A percentile compares a stretch with the other conserved stretches of the same genome.
These are phyloP conservation scores for Colletotrichum chrysophilum DNA, from an alignment of 2,329 filamentous ascomycete genomes.

Conservation along the genomic window DNA sequence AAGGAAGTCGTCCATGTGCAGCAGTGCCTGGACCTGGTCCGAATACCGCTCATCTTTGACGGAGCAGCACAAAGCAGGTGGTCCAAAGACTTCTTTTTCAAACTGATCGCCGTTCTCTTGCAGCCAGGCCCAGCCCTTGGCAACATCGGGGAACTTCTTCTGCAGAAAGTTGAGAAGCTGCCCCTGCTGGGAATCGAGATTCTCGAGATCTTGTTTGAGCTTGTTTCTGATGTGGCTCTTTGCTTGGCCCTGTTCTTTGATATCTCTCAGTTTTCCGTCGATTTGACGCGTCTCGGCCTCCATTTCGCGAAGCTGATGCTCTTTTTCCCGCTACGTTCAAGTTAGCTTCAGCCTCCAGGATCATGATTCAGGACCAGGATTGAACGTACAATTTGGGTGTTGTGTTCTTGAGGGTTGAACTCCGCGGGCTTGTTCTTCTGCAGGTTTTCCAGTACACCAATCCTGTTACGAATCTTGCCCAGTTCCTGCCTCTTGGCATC, in stretches of 20 bases:
- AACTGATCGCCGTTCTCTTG: conserved; percentile 73
- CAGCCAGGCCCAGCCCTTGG: conserved; percentile 82
- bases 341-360: background rate
- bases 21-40: conserved; percentile 57
- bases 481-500: conserved; percentile 57
- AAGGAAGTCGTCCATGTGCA: conserved; percentile 58
- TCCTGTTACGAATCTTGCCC: conserved; percentile 54
- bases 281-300: conserved; percentile 45
- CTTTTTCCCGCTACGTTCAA: conserved; percentile 60
- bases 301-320: conserved; percentile 60
- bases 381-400: conserved; percentile 71
- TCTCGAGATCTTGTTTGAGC: conserved; percentile 55
- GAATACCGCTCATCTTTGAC: conserved; percentile 74
- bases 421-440: conserved; percentile 66
- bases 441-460: conserved; percentile 68
- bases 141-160: conserved; percentile 65
- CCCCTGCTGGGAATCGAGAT: conserved; percentile 76
- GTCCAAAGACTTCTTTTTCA: conserved; percentile 78
- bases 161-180: conserved; percentile 73
- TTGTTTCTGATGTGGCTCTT: conserved; percentile 39
- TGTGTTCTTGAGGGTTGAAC: conserved; percentile 75
- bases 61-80: conserved; percentile 80
- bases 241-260: conserved; percentile 48
- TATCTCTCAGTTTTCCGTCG: conserved; percentile 42
- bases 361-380: background rate